These are phyloP conservation scores for Alternaria triticina DNA, from an alignment of 2,329 filamentous ascomycete genomes.

Conservation along the genomic window DNA sequence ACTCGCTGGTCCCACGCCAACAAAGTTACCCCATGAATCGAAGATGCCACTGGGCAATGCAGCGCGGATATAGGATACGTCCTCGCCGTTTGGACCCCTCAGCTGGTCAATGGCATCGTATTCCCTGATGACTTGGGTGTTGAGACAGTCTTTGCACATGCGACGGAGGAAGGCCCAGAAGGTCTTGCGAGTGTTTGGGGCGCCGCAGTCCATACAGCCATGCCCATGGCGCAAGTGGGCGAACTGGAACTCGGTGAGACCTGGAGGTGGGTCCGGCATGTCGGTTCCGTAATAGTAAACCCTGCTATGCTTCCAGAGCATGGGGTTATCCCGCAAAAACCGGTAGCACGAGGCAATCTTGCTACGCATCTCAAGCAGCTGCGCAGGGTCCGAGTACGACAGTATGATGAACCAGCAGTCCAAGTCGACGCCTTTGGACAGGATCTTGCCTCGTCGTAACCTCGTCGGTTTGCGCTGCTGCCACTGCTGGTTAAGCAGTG, in stretches of 20 bases:
- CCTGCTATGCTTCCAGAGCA: slow-evolving; percentile 48
- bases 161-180: slow-evolving; percentile 53
- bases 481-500: slow-evolving; percentile 26
- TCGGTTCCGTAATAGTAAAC: slow-evolving; percentile 41
- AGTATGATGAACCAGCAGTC: slow-evolving; percentile 48
- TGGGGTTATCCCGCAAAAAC: slow-evolving; percentile 43
- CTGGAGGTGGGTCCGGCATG: slow-evolving; percentile 44
- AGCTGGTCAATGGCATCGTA: slow-evolving; percentile 37
- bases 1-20: slow-evolving; percentile 43
- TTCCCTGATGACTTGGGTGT: slow-evolving; percentile 41
- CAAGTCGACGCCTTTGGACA: slow-evolving; percentile 37
- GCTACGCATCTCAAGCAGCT: slow-evolving; percentile 43
- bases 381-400: slow-evolving; percentile 42
- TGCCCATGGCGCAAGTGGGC: slow-evolving; percentile 48
- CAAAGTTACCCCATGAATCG: slow-evolving; percentile 50
- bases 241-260: slow-evolving; percentile 50
- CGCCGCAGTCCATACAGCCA: slow-evolving; percentile 49
- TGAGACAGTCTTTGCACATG: slow-evolving; percentile 51
- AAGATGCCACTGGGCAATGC: slow-evolving; percentile 44
- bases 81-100: slow-evolving; percentile 33
- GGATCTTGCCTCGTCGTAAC: slow-evolving; percentile 34
- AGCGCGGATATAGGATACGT: slow-evolving; percentile 35
- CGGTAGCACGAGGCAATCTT: slow-evolving; percentile 46
- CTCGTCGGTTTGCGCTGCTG: slow-evolving; percentile 35
- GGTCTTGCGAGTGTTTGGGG: slow-evolving; percentile 47